phyloP scores from a whole-genome alignment of 192 early-diverging fungal genomes.

The Coemansia sp. region DNA sequence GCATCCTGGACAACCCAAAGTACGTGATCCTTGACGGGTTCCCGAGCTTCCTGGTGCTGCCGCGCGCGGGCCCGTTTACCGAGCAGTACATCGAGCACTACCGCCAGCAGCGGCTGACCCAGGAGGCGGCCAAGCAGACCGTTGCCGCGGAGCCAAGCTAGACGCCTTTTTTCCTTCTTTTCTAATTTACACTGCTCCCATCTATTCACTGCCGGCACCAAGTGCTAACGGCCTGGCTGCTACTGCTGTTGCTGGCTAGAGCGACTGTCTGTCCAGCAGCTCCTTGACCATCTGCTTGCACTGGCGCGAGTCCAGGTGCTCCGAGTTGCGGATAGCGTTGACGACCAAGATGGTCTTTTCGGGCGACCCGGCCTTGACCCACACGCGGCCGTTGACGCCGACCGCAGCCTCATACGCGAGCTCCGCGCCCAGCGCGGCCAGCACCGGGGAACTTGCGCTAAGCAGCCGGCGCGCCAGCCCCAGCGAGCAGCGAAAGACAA shows the following conservation, averaged over 20 bases:
- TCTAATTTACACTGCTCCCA: no score
- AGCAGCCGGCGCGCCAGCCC: conserved; percentile 61
- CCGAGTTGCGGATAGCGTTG: conserved; percentile 71
- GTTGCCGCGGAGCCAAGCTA: no score
- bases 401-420: conserved; percentile 85
- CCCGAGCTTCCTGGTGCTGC: conserved; percentile 81
- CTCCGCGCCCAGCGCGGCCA: conserved; percentile 63
- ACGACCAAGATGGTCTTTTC: conserved; percentile 61
- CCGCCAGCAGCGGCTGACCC: conserved; percentile 43
- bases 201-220: no score
- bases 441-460: conserved; percentile 65
- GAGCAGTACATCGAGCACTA: conserved; percentile 63
- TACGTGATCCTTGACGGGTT: conserved; percentile 81
- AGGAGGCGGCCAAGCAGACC: no score
- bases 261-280: conserved; percentile 31
- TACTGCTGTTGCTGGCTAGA: no score
- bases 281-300: conserved; percentile 55
- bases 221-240: no score
- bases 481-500: conserved; percentile 77
- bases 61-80: conserved; percentile 58
- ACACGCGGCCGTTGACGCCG: conserved; percentile 92
- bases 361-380: conserved; percentile 70
- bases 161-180: no score
- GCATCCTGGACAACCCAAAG: conserved; percentile 59
- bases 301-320: conserved; percentile 59